phyloP scores from a whole-genome alignment of 306 rosid genomes.

The Astragalus glycyphyllos region DNA sequence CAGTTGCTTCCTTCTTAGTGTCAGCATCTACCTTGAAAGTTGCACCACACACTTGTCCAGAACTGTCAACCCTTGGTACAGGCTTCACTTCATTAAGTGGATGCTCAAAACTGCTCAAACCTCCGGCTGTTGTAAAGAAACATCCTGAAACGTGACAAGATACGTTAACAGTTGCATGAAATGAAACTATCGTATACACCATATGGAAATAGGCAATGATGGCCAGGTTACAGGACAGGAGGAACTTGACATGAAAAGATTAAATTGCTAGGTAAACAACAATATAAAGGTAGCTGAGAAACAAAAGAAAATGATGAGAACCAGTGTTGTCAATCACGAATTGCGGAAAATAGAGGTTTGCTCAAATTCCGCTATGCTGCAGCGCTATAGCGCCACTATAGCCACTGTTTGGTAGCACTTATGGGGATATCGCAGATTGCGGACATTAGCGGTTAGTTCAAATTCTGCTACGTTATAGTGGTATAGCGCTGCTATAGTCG shows the following conservation, averaged over 20 bases:
- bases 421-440: no score
- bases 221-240: neutral
- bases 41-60: conserved; percentile 85
- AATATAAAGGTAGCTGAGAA: neutral
- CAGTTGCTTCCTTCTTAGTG: conserved; percentile 69
- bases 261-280: conserved; percentile 32
- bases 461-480: no score
- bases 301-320: conserved; percentile 15
- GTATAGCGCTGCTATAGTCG: no score
- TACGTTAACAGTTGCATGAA: conserved; percentile 37
- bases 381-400: no score
- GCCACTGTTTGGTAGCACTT: no score
- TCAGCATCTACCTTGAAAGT: conserved; percentile 83
- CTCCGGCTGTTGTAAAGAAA: conserved; percentile 85
- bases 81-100: conserved; percentile 91
- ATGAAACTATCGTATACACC: conserved; percentile 1
- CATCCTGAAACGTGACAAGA: conserved; percentile 60
- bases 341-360: no score
- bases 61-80: conserved; percentile 93
- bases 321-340: no score
- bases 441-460: no score
- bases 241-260: conserved; percentile 15
- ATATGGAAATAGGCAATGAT: neutral
- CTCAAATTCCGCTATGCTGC: no score
- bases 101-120: conserved; percentile 93